Percentiles rank a stretch among this genome's conserved stretches.
These are phyloP conservation scores for Pouteria glomerata DNA, from an alignment of 148 eudicot species.

Conservation along the genomic window DNA sequence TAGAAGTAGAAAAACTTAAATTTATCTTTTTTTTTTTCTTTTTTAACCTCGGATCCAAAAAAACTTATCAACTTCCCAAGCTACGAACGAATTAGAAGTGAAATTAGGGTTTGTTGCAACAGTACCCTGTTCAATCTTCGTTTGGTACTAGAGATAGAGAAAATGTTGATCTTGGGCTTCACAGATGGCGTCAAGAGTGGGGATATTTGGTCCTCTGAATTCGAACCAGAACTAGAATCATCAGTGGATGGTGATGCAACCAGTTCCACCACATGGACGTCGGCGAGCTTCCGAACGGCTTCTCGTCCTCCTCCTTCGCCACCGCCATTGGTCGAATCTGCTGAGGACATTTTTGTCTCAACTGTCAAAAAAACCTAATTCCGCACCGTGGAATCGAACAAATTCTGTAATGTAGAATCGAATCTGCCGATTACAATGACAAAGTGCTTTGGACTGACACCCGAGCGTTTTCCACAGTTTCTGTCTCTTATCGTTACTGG, in stretches of 20 bases:
- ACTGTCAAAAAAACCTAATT: constrained; percentile 3
- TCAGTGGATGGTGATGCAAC: constrained; percentile 10
- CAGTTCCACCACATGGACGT: constrained; percentile 21
- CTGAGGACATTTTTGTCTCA: constrained; percentile 13
- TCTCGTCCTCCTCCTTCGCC: background rate
- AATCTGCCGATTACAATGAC: no score
- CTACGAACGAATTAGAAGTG: no score
- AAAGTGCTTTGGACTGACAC: no score
- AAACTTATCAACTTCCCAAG: no score
- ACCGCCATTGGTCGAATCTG: constrained; percentile 17
- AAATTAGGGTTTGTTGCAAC: no score
- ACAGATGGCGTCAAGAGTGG: constrained; percentile 49
- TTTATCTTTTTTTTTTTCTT: no score
- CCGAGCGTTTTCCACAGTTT: no score
- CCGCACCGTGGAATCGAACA: background rate
- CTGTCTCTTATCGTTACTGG: no score
- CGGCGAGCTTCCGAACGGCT: constrained; percentile 4
- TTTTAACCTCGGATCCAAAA: no score
- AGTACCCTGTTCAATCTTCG: constrained; percentile 32
- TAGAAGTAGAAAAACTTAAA: background rate
- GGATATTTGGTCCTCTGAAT: constrained; percentile 28
- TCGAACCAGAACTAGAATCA: constrained; percentile 13
- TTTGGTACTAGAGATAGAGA: constrained; percentile 41
- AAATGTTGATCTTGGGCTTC: constrained; percentile 51
- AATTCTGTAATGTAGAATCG: no score